phyloP scores from a whole-genome alignment of 129 eudicot genomes.

The Pseudognaphalium luteoalbum region DNA sequence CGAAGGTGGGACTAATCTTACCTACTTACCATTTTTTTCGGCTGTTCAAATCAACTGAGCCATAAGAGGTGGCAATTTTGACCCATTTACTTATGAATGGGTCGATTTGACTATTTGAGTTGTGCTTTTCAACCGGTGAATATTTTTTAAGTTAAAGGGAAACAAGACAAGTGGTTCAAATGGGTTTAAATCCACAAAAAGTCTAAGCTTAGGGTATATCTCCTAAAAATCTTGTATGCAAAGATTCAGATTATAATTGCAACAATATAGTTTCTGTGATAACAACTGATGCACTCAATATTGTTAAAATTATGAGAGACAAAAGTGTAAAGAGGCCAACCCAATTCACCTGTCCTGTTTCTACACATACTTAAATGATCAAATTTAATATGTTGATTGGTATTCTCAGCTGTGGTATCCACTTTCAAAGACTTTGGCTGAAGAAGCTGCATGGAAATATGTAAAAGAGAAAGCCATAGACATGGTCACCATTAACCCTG shows the following conservation, averaged over 20 bases:
- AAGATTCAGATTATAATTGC: background rate
- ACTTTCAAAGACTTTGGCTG: conserved; percentile 76
- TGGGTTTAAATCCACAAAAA: background rate
- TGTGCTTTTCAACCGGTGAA: background rate
- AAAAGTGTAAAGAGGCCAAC: background rate
- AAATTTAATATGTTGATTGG: background rate
- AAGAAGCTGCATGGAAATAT: conserved; percentile 81
- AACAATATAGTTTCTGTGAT: no score
- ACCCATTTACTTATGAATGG: background rate
- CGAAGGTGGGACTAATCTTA: conserved; percentile 39
- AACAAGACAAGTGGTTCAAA: background rate
- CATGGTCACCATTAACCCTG: conserved; percentile 68
- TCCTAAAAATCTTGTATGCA: background rate
- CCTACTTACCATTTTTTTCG: background rate
- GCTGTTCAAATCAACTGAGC: background rate
- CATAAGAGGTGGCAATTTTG: background rate
- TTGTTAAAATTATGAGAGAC: background rate
- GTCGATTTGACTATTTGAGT: background rate
- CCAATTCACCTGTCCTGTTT: background rate
- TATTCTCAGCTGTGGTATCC: conserved; percentile 63
- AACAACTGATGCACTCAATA: no score
- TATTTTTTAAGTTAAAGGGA: background rate
- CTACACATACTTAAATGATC: background rate
- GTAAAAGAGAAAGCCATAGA: conserved; percentile 60
- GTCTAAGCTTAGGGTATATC: background rate